phyloP scores from a whole-genome alignment of 2,329 filamentous ascomycete species.

The Shiraia bambusicola region DNA sequence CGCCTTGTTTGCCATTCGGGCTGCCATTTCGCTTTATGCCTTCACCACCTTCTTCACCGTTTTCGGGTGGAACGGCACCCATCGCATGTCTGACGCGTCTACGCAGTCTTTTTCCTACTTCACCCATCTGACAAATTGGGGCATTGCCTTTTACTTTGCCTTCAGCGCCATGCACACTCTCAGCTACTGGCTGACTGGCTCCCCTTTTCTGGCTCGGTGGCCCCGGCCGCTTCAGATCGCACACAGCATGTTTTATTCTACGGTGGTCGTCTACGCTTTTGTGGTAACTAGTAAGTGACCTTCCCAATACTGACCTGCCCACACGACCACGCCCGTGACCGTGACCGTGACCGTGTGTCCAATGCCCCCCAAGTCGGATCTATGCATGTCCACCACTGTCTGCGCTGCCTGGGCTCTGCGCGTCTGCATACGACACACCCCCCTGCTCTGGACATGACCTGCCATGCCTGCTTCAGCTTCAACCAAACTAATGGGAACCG shows the following conservation, averaged over 20 bases:
- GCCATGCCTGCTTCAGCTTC: too few species aligned
- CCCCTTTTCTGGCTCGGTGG: constrained; percentile 42
- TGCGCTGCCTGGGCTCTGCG: too few species aligned
- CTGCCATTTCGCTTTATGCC: constrained; percentile 60
- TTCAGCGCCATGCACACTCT: constrained; percentile 68
- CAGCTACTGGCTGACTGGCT: constrained; percentile 56
- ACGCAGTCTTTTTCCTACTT: constrained; percentile 74
- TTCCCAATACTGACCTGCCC: neutral
- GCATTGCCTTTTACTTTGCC: constrained; percentile 75
- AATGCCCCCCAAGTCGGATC: neutral
- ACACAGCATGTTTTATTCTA: constrained; percentile 47
- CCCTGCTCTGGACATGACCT: too few species aligned
- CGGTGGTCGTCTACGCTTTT: constrained; percentile 46
- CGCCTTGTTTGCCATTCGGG: constrained; percentile 60
- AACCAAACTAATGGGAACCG: constrained; percentile 7
- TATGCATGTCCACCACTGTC: too few species aligned
- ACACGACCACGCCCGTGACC: neutral
- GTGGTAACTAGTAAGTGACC: constrained; percentile 47
- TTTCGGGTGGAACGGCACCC: constrained; percentile 65
- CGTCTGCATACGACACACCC: too few species aligned
- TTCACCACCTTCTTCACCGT: constrained; percentile 70
- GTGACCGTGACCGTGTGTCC: neutral
- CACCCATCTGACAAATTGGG: constrained; percentile 80
- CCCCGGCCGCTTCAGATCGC: constrained; percentile 40
- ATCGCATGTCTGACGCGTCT: constrained; percentile 48